Evolutionary conservation across 2,329 filamentous ascomycete species (phyloP).

Genomic region (Colletotrichum australisinense): DNA sequence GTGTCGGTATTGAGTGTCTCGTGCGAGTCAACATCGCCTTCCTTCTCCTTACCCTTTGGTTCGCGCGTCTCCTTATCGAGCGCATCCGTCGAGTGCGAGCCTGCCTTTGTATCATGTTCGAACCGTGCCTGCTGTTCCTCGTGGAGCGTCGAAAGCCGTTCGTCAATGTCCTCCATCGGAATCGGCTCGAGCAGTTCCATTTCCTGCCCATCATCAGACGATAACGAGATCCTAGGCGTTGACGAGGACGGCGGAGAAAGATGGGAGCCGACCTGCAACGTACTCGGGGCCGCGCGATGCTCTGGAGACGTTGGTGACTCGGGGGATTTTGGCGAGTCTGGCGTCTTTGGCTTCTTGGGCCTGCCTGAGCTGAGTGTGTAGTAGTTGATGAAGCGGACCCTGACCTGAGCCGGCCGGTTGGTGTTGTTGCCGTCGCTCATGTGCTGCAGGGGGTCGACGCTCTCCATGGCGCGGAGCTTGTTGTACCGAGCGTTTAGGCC

Average conservation of each 20-base stretch:
- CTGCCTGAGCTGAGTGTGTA: constrained; percentile 87
- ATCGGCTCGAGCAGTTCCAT: constrained; percentile 13
- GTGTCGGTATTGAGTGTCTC: neutral
- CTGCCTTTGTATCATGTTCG: neutral
- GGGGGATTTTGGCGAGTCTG: constrained; percentile 31
- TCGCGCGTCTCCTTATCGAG: neutral
- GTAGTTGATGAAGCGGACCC: constrained; percentile 88
- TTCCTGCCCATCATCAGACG: constrained; percentile 49
- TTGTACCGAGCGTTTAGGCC: constrained; percentile 78
- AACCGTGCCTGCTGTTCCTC: constrained; percentile 14
- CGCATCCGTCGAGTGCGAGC: neutral
- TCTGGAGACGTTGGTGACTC: neutral
- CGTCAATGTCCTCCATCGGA: constrained; percentile 13
- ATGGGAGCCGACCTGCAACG: constrained; percentile 15
- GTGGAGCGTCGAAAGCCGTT: constrained; percentile 15
- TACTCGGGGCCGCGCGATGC: neutral
- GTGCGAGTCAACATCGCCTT: neutral
- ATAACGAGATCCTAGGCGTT: constrained; percentile 58
- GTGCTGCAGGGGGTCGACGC: constrained; percentile 67
- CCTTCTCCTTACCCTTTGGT: constrained; percentile 25
- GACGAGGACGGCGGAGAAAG: constrained; percentile 12
- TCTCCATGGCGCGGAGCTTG: constrained; percentile 77
- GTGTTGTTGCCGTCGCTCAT: constrained; percentile 35
- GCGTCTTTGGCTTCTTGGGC: constrained; percentile 61
- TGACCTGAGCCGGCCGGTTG: constrained; percentile 49